Conservation (phyloP, 352 stramenopile genomes). For the Phytophthora tubulina region DNA sequence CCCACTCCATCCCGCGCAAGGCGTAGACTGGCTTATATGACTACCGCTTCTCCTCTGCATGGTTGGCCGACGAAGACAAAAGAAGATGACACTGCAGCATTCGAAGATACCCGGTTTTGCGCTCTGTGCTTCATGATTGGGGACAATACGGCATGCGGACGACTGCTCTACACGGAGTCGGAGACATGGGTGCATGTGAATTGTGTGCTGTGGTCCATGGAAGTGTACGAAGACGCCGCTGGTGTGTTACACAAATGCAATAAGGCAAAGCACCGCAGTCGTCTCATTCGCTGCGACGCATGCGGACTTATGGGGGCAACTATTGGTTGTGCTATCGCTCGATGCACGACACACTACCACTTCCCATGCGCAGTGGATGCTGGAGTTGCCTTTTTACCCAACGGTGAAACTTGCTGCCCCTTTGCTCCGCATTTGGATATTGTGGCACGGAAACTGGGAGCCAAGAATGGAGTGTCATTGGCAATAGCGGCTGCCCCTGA, state of each 20-base stretch:
- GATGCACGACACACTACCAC: conserved; percentile 94
- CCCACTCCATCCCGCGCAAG: not conserved
- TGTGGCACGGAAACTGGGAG: conserved; percentile 47
- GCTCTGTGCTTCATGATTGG: conserved; percentile 86
- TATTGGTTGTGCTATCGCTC: conserved; percentile 89
- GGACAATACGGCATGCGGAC: conserved; percentile 74
- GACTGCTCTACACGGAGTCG: conserved; percentile 82
- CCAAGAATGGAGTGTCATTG: conserved; percentile 16
- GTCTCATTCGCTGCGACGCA: conserved; percentile 91
- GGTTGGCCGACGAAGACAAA: conserved; percentile 45
- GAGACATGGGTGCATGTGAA: conserved; percentile 94
- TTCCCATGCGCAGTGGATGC: conserved; percentile 92
- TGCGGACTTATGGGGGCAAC: conserved; percentile 93
- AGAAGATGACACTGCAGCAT: conserved; percentile 7
- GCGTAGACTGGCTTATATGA: conserved; percentile 42
- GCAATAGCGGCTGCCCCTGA: not conserved
- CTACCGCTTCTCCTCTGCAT: conserved; percentile 48
- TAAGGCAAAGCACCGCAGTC: conserved; percentile 89
- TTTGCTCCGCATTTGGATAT: conserved; percentile 59
- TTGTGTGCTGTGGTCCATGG: conserved; percentile 93
- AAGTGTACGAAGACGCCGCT: conserved; percentile 89
- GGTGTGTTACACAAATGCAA: conserved; percentile 88
- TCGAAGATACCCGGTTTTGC: conserved; percentile 81
- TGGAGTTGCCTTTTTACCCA: conserved; percentile 75
- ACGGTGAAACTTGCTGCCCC: conserved; percentile 76